phyloP scores from a whole-genome alignment of 2,329 filamentous ascomycete species.

The Phoma sp. region DNA sequence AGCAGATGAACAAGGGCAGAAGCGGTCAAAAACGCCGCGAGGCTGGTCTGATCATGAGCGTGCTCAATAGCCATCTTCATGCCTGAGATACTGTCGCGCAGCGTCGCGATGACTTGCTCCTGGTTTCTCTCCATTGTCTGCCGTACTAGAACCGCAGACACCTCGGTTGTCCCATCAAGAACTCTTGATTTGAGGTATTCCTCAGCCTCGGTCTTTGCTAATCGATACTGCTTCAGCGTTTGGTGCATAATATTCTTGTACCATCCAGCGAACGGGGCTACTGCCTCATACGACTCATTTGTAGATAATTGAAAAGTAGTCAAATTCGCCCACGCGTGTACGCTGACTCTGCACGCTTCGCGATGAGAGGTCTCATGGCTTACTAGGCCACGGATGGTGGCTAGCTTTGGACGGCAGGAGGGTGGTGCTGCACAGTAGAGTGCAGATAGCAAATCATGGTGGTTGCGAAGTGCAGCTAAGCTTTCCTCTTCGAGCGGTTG shows the following conservation, averaged over 20 bases:
- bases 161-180: slow-evolving; percentile 45
- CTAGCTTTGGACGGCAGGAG: slow-evolving; percentile 60
- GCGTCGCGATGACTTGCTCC: slow-evolving; percentile 61
- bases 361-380: slow-evolving; percentile 64
- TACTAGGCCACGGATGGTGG: slow-evolving; percentile 62
- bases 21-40: slow-evolving; percentile 54
- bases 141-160: slow-evolving; percentile 59
- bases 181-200: slow-evolving; percentile 54
- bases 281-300: slow-evolving; percentile 53
- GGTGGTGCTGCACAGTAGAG: slow-evolving; percentile 66
- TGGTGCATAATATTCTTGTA: slow-evolving; percentile 61
- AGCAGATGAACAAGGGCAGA: slow-evolving; percentile 57
- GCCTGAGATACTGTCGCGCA: slow-evolving; percentile 61
- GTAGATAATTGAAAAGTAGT: slow-evolving; percentile 64
- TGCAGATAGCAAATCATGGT: slow-evolving; percentile 67
- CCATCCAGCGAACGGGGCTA: slow-evolving; percentile 63
- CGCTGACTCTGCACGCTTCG: slow-evolving; percentile 66
- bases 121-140: slow-evolving; percentile 64
- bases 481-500: slow-evolving; percentile 60
- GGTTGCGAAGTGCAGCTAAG: slow-evolving; percentile 66
- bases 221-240: slow-evolving; percentile 62
- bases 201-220: slow-evolving; percentile 66
- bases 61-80: slow-evolving; percentile 58
- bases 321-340: slow-evolving; percentile 66
- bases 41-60: slow-evolving; percentile 50